Evolutionary conservation across 1,284 basidiomycete species (phyloP).

Genomic region (Malassezia yamatoensis): DNA sequence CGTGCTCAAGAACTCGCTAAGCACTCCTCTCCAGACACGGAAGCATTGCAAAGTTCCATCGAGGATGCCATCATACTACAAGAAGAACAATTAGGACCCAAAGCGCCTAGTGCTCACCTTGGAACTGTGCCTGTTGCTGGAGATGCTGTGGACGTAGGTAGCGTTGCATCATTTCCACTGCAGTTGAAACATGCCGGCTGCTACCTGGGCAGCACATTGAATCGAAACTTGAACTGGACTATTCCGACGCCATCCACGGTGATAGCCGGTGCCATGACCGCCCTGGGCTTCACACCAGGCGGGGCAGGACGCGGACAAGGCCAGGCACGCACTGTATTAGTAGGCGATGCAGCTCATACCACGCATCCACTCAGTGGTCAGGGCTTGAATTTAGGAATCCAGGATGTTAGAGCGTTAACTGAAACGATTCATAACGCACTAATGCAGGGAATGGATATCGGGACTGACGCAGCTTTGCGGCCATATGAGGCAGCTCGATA

Average conservation of each 20-base stretch:
- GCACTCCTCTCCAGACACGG: constrained; percentile 16
- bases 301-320: constrained; percentile 27
- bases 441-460: constrained; percentile 33
- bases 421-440: constrained; percentile 21
- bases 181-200: constrained; percentile 74
- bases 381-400: constrained; percentile 83
- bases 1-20: constrained; percentile 11
- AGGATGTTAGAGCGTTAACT: constrained; percentile 55
- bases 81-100: constrained; percentile 19
- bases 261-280: constrained; percentile 23
- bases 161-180: constrained; percentile 80
- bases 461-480: constrained; percentile 30
- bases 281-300: constrained; percentile 23
- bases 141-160: constrained; percentile 61
- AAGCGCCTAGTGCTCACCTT: constrained; percentile 23
- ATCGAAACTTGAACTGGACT: constrained; percentile 12
- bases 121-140: constrained; percentile 60
- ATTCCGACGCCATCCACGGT: constrained; percentile 21
- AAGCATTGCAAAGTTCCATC: constrained; percentile 25
- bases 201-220: constrained; percentile 60
- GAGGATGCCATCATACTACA: constrained; percentile 20
- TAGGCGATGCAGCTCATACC: constrained; percentile 93
- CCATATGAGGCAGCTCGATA: constrained; percentile 37
- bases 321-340: constrained; percentile 66
- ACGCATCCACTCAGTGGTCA: constrained; percentile 96